Base-by-base conservation (phyloP, 352 stramenopile species). In the Elongisporangium prolatum region DNA sequence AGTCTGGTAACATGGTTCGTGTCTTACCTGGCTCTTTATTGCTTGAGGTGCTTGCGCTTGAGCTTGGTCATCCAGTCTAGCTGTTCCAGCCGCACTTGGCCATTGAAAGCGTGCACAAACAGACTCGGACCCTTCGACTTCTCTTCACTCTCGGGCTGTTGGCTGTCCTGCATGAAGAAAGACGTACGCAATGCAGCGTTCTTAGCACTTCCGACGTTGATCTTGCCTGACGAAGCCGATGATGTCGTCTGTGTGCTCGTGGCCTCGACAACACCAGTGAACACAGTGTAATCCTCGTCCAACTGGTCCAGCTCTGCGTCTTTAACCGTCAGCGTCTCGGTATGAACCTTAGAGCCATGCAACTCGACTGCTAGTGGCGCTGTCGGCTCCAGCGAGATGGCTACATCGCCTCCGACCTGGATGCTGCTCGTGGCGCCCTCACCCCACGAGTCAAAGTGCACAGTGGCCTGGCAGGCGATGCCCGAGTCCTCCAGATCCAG, bases 1-100 rank as follows among this genome's bases (percentile, higher is more conserved):
- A 34, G 25, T 34, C 8, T 34, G 25, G 25, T 34, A 34, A 34
- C 25, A 34, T 34, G 25, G 25, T 34, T 34, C 25, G 25, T 34
- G 25, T 4, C 4, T 34, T 34, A 34, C 25, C 4, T 34, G 8
- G 25, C 25, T 52, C 13, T 64, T 54, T 70, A 77, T 65, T 60
- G 53, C 49, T 73, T 71, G 25, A 86, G 61, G 62, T 89, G 74
- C 56, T 89, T 88, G 57, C 76, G 77, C 60, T 89, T 89, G 61
- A 93, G 70, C 59, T 93, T 89, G 38, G 76, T 77, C 78, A 91
- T 93, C 83, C 80, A 93, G 61, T 84, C 78, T 11, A 91, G 65
- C 58, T 93, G 83, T 44, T 81, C 69, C 25, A 82, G 61, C 22
- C 52, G 64, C 18, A 88, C 75, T 8, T 65, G 54, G 28, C 75